Evolutionary conservation across 106 monocot species (phyloP).

Genomic region (Dioscorea zingiberensis): DNA sequence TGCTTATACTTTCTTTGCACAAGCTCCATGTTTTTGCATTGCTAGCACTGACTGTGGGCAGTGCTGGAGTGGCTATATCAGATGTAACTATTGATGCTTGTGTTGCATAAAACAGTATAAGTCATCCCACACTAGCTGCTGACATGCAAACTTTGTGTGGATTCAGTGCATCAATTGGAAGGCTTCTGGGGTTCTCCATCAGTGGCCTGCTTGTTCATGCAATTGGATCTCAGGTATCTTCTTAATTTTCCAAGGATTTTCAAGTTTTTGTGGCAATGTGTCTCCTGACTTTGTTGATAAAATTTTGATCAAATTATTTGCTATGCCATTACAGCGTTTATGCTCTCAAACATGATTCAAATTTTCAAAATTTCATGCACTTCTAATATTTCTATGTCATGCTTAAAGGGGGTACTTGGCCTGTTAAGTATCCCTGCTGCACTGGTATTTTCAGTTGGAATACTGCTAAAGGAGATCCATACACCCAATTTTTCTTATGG

Average conservation of each 20-base stretch:
- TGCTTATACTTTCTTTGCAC: constrained; percentile 44
- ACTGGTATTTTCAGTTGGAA: constrained; percentile 49
- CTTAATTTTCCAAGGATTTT: not conserved
- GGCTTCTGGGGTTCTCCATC: constrained; percentile 62
- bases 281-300: no score
- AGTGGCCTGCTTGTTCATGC: constrained; percentile 65
- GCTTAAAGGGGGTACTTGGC: constrained; percentile 63
- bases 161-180: constrained; percentile 60
- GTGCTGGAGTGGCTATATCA: constrained; percentile 59
- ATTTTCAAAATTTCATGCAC: not conserved
- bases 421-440: constrained; percentile 58
- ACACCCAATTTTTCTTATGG: constrained; percentile 39
- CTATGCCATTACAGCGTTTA: not conserved
- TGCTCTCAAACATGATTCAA: not conserved
- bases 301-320: not conserved
- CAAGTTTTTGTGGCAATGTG: no score
- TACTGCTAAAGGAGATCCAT: constrained; percentile 42
- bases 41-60: constrained; percentile 42
- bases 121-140: constrained; percentile 55
- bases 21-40: constrained; percentile 32
- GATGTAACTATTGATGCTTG: constrained; percentile 85
- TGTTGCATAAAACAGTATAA: constrained; percentile 59
- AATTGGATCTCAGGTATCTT: constrained; percentile 61
- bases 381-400: not conserved
- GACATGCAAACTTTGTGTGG: constrained; percentile 88